These are phyloP conservation scores for Trichocomaceae sp. DNA, from an alignment of 2,329 filamentous ascomycete genomes.

Conservation along the genomic window DNA sequence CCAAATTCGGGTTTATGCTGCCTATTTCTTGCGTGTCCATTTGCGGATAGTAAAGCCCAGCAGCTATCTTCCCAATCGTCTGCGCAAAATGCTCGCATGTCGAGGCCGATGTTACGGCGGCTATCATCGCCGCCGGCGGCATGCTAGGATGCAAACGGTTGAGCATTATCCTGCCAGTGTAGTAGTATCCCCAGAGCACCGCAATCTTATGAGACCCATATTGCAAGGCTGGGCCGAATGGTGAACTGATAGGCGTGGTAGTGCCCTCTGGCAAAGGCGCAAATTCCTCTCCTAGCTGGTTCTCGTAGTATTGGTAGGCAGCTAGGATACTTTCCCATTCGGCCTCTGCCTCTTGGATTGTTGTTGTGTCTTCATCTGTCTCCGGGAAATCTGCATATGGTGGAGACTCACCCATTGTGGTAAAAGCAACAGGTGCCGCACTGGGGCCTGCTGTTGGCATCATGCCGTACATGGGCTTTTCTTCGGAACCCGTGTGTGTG, in stretches of 20 bases:
- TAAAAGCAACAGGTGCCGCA: conserved; percentile 47
- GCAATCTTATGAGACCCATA: conserved; percentile 85
- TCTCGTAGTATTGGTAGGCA: conserved; percentile 41
- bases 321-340: conserved; percentile 61
- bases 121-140: conserved; percentile 84
- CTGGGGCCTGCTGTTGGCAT: conserved; percentile 36
- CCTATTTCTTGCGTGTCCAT: conserved; percentile 28
- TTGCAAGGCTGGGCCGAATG: conserved; percentile 74
- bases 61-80: conserved; percentile 71
- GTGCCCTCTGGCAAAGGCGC: conserved; percentile 66
- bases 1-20: conserved; percentile 68
- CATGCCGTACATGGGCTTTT: conserved; percentile 44
- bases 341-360: conserved; percentile 60
- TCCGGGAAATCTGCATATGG: conserved; percentile 39
- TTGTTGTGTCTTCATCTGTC: conserved; percentile 55
- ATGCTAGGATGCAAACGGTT: conserved; percentile 78
- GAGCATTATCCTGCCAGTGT: conserved; percentile 78
- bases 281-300: conserved; percentile 66
- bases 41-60: conserved; percentile 53
- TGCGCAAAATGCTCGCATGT: conserved; percentile 66
- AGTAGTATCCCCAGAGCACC: conserved; percentile 79
- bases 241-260: conserved; percentile 55
- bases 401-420: conserved; percentile 28
- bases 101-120: conserved; percentile 68
- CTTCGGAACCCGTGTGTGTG: neutral